Evolutionary conservation across 345 rosid genomes (phyloP), one percentile per base, ranked within the genome.

Genomic region (Mangifera indica): DNA sequence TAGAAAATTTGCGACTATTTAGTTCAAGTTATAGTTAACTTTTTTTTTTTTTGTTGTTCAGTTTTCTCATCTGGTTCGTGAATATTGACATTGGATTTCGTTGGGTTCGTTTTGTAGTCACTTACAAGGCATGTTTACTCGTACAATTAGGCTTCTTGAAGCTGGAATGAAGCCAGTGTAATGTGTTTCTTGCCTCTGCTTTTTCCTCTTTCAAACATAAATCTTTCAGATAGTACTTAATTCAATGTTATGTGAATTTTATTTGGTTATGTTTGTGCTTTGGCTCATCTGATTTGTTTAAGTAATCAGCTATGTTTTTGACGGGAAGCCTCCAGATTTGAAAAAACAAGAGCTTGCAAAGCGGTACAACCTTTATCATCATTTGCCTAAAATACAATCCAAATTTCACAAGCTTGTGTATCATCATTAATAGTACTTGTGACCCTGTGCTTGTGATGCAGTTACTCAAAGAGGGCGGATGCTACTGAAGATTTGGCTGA

Each of bases 101-200:
- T 54, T 66, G 21, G 70, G 56, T 53, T 46, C 18, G 67, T 20
- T 45, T 44, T 44, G 72, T 70, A 95, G 99, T 79, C 98, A 95
- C 80, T 83, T 92, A 74, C 98, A 91, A 82, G 99, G 98, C 76
- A 91, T 95, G 99, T 92, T 95, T 80, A 79, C 69, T 69, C 86
- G 97, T 67, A 95, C 99, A 7, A 91, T 92, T 79, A 89, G 97
- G 77, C 97, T 95, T 68, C 89, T 95, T 40, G 99, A 92, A 80
- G 84, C 99, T 69, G 99, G 99, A 76, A 92, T 95, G 40, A 91
- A 95, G 85, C 98, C 99, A 66, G 87, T 88, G 97, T 90, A 92
- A 81, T 72, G 77, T 49, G 17, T 67, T 75, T 52, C 73, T 67
- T 63, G 57, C n/a, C 58, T 37, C 61, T 22, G 75, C 63, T 20